Evolutionary conservation across 2,329 filamentous ascomycete species (phyloP), one percentile per base, ranked within the genome.

Genomic region (Epichloe scottii): DNA sequence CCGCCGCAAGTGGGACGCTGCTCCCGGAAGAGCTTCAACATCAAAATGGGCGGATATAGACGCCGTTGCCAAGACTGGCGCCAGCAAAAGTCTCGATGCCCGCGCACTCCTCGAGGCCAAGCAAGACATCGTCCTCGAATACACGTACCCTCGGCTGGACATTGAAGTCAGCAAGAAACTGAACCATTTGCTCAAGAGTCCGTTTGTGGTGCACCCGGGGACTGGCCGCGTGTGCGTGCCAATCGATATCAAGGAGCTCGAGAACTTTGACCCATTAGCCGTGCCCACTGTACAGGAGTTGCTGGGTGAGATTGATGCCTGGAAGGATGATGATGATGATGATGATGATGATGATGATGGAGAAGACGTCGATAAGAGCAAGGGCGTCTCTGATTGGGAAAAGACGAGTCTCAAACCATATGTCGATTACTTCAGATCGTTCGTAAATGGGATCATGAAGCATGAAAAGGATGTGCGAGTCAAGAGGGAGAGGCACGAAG

Each of bases 111-210:
- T 85, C 8, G 88, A 96, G 61, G 89, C 89, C 21, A 97, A 96
- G 70, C 89, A 96, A 66, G 93, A 97, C 63, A 87, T 98, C 55
- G 84, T 97, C 3, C 79, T 98, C 33, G 93, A 98, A 69, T 97
- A 98, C 70, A 96, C 93, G 6, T 98, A 98, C 68, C 93, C 93
- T 3, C 85, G 93, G 39, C 85, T 98, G 50, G 93, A 98, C 74
- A 90, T 93, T 55, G 89, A 95, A 68, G 93, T 98, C 64, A 93
- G 87, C 63, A 97, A 97, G 75, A 95, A 96, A 66, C 81, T 95
- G 52, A 97, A 96, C 71, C 93, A 98, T 77, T 81, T 98, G 76
- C 82, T 98, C 59, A 98, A 98, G 67, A 90, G 85, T 55, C 93
- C 93, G 0, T 98, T 98, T 63, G 91, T 96, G 54, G 84, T 98